Base-by-base conservation (phyloP, 2,329 filamentous ascomycete species). In the Fusarium sulawesiense region DNA sequence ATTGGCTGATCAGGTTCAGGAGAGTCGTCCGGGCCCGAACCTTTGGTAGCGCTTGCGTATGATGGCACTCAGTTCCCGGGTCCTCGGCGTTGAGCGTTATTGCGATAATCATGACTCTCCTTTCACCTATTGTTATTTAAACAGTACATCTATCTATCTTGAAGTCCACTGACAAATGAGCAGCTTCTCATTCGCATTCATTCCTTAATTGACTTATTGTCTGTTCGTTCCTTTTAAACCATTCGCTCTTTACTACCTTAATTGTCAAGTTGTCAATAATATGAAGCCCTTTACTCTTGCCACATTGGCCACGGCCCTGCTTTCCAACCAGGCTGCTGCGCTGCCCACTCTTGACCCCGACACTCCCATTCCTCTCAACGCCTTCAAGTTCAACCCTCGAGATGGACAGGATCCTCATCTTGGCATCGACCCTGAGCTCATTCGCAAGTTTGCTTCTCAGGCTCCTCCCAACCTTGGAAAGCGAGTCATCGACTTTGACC, bases 361-460 rank as follows among this genome's bases (percentile, higher is more conserved):
- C 6, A 67, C 67, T 7, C 53, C 62, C 3, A 70, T 70, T 10
- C 57, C 66, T 16, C 67, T 70, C 13, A 57, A 70, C 25, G 67
- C 67, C 3, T 70, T 70, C 44, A 70, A 60, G 54, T 29, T 70
- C 4, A 14, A 42, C 4, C 1, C 27, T 8, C 50, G 63, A 1
- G 29, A 18, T 14, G 67, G 55, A 13, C 12, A 30, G 7, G 59
- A 70, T n/a, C 67, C 67, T 27, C 67, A 70, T 13, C 7, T 56
- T 14, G 63, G 66, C 2, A 49, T 70, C n/a, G 67, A 70, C 4
- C 67, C 66, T n/a, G 67, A 70, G 63, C 25, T 53, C 4, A 70
- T 70, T 14, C 67, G 67, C 40, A 70, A 70, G 32, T 70, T 30
- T 13, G 67, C 54, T 3, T 70, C 67, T 10, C 58, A 60, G 49